Percentiles rank a stretch among this genome's conserved stretches.
These are phyloP conservation scores for Lipomyces kockii DNA, from an alignment of 805 yeast species.

Conservation along the genomic window DNA sequence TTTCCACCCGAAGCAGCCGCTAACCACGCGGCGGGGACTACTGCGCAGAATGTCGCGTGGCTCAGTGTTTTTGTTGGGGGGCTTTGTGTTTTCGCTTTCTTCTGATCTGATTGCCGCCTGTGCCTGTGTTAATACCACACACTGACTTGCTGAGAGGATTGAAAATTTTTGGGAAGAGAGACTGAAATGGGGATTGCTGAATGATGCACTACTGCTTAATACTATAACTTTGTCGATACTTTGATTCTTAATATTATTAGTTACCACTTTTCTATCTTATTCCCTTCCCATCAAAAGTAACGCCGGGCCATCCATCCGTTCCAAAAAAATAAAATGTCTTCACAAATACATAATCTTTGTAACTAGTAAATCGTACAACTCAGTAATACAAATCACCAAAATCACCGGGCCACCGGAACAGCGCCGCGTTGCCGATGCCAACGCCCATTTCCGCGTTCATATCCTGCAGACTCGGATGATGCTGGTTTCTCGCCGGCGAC, in stretches of 20 bases:
- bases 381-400: constrained; percentile 31
- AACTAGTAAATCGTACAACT: neutral
- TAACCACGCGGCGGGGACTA: neutral
- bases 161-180: neutral
- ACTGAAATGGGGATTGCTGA: neutral
- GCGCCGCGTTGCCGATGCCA: constrained; percentile 29
- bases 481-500: neutral
- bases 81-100: neutral
- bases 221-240: neutral
- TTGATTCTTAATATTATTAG: neutral
- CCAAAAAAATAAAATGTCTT: neutral
- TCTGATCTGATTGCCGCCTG: neutral
- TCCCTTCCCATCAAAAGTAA: neutral
- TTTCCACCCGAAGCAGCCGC: neutral
- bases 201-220: neutral
- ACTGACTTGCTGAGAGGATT: too few species aligned
- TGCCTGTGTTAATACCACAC: neutral
- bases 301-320: neutral
- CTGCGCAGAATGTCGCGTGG: neutral
- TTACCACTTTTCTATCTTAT: neutral
- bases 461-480: constrained; percentile 10
- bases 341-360: neutral
- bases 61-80: neutral
- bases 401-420: constrained; percentile 29
- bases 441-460: constrained; percentile 26